A percentile compares a stretch with the other conserved stretches of the same genome.
phyloP scores from a whole-genome alignment of 495 filamentous ascomycete species.

The Staphylotrichum longicolle region DNA sequence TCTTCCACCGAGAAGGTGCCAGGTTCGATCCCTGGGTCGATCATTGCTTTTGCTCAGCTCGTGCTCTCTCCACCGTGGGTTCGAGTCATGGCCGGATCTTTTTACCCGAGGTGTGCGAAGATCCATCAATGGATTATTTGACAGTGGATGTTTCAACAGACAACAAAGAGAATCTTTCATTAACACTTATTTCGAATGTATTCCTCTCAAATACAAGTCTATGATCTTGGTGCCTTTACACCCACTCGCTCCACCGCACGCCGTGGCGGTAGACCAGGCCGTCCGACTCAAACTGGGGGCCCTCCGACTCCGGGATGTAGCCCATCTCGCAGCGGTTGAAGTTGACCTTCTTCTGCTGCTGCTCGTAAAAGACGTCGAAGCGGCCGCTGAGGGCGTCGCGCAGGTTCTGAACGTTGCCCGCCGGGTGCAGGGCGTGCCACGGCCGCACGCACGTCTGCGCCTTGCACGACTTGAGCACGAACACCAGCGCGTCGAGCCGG shows the following conservation, averaged over 20 bases:
- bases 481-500: slow-evolving; percentile 59
- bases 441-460: slow-evolving; percentile 54
- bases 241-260: slow-evolving; percentile 34
- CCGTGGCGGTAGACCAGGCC: slow-evolving; percentile 32
- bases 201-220: too few species aligned
- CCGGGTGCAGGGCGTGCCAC: slow-evolving; percentile 59
- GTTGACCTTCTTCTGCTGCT: slow-evolving; percentile 46
- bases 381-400: slow-evolving; percentile 46
- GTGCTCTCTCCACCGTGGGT: not conserved
- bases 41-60: slow-evolving; percentile 15
- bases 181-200: too few species aligned
- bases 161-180: not conserved
- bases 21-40: slow-evolving; percentile 26
- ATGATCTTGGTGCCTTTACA: slow-evolving; percentile 12
- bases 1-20: slow-evolving; percentile 24
- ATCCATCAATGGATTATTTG: not conserved
- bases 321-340: slow-evolving; percentile 60
- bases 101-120: not conserved
- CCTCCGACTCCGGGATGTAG: slow-evolving; percentile 60
- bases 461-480: slow-evolving; percentile 65
- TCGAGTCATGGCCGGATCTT: not conserved
- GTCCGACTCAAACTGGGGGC: slow-evolving; percentile 50
- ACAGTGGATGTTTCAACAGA: not conserved
- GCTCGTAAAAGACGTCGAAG: slow-evolving; percentile 58
- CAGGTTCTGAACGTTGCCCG: slow-evolving; percentile 43